phyloP scores from a whole-genome alignment of 2,329 filamentous ascomycete genomes.

The Diaporthe nobilis region DNA sequence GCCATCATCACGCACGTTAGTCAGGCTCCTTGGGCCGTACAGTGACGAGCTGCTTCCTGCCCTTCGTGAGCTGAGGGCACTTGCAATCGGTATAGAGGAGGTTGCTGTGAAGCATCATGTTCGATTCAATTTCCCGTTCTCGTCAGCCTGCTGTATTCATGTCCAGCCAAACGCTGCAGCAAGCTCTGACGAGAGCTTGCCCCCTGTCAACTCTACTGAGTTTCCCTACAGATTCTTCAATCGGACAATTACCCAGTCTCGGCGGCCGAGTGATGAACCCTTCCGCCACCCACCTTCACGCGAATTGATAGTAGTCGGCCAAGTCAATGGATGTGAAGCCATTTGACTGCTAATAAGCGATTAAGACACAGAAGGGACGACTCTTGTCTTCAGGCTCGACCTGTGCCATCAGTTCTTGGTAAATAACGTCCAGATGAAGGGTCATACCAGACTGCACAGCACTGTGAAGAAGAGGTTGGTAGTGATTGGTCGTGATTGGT shows the following conservation, averaged over 20 bases:
- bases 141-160: background rate
- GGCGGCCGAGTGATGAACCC: background rate
- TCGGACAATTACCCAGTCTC: background rate
- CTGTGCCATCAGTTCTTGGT: no score
- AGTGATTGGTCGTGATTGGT: no score
- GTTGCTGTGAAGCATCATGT: no score
- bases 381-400: background rate
- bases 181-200: background rate
- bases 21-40: no score
- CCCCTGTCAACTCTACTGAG: background rate
- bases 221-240: background rate
- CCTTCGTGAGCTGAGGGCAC: background rate
- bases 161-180: background rate
- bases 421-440: background rate
- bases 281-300: background rate
- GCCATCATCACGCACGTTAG: no score
- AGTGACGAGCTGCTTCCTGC: background rate
- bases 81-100: background rate
- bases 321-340: background rate
- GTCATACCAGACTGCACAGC: background rate
- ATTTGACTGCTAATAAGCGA: background rate
- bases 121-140: background rate
- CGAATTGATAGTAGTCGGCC: background rate
- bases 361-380: no score
- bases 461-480: no score